Conservation (phyloP, 495 filamentous ascomycete species). For the Choiromyces venosus region DNA sequence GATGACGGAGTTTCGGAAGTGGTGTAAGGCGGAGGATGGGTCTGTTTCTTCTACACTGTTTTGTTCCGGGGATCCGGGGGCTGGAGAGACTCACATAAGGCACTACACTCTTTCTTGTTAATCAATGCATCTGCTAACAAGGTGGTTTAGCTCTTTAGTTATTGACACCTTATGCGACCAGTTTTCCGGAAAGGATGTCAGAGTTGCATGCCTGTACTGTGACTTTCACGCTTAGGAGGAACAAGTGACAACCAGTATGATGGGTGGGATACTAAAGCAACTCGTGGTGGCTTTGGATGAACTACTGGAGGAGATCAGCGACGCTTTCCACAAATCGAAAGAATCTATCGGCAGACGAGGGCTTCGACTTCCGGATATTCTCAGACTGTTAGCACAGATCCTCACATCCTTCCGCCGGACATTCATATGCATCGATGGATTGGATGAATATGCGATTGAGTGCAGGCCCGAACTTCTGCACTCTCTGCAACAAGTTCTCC, state of each 20-base stretch:
- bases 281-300: not conserved
- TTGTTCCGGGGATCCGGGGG: not conserved
- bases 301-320: not conserved
- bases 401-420: no score
- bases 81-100: not conserved
- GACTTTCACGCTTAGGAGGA: not conserved
- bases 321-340: no score
- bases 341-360: no score
- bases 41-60: not conserved
- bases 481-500: no score
- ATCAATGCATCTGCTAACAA: not conserved
- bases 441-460: no score
- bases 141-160: not conserved
- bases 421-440: no score
- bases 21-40: not conserved
- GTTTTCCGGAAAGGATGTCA: not conserved
- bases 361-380: no score
- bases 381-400: no score
- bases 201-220: not conserved
- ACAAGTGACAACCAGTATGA: not conserved
- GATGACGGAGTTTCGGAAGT: not conserved
- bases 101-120: not conserved
- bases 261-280: not conserved
- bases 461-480: no score
- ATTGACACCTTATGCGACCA: not conserved